Evolutionary conservation across 192 early-diverging fungal genomes (phyloP).

Genomic region (Phlyctochytrium planicorne): DNA sequence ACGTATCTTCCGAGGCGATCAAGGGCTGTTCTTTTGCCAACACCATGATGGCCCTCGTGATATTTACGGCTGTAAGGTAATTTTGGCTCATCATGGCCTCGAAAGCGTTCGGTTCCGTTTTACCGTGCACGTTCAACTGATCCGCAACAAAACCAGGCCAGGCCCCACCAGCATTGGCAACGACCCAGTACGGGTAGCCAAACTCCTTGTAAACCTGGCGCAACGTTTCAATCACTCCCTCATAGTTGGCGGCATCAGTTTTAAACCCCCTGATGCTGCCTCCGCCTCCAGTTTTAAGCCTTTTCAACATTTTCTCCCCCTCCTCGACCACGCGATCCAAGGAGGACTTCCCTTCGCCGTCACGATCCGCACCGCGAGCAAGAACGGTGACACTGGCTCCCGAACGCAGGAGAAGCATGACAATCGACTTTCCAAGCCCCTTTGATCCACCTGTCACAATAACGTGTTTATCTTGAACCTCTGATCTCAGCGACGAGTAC

Average conservation of each 20-base stretch:
- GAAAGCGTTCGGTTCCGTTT: conserved; percentile 9
- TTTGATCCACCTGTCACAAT: conserved; percentile 49
- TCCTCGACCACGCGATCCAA: conserved; percentile 28
- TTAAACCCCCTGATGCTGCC: not conserved
- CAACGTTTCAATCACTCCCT: conserved; percentile 19
- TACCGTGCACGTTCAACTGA: conserved; percentile 17
- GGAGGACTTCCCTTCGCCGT: conserved; percentile 12
- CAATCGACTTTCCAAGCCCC: conserved; percentile 41
- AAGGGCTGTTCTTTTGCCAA: conserved; percentile 17
- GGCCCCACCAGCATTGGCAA: conserved; percentile 30
- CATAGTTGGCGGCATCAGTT: conserved; percentile 11
- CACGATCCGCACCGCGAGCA: conserved; percentile 34
- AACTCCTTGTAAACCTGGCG: conserved; percentile 23
- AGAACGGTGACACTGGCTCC: conserved; percentile 50
- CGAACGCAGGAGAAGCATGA: conserved; percentile 22
- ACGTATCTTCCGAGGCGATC: not conserved
- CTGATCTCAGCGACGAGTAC: not conserved
- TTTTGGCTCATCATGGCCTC: conserved; percentile 41
- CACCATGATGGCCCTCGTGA: conserved; percentile 33
- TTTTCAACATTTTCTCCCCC: conserved; percentile 28
- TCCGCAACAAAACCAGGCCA: conserved; percentile 31
- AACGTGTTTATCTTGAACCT: conserved; percentile 34
- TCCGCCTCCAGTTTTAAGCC: no score
- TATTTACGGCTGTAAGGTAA: conserved; percentile 40
- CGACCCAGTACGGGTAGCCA: conserved; percentile 11